Percentiles rank a stretch among this genome's conserved stretches.
phyloP scores from a whole-genome alignment of 176 grass and related monocot genomes.

The Oryza officinalis region DNA sequence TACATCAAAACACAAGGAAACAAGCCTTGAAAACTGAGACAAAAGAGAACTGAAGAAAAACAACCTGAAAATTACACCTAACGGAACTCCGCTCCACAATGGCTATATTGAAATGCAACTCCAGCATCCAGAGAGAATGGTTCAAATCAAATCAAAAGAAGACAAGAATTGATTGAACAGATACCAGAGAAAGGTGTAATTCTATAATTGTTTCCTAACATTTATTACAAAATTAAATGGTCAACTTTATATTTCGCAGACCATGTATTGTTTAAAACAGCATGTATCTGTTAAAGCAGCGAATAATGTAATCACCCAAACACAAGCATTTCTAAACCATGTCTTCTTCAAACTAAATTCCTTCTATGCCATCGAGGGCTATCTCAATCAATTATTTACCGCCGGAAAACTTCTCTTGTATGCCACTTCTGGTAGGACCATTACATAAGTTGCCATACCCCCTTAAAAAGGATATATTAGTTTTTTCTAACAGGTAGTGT shows the following conservation, averaged over 20 bases:
- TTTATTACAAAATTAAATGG: not conserved
- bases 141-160: not conserved
- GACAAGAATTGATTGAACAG: not conserved
- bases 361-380: not conserved
- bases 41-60: not conserved
- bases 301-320: not conserved
- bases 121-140: not conserved
- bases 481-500: too few species aligned
- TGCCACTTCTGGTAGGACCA: too few species aligned
- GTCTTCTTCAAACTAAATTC: conserved; percentile 2
- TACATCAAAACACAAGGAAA: not conserved
- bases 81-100: not conserved
- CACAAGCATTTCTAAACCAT: not conserved
- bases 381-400: not conserved
- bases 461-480: too few species aligned
- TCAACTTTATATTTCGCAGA: not conserved
- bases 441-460: too few species aligned
- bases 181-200: not conserved
- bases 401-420: not conserved
- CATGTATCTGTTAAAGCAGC: not conserved
- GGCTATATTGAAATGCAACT: conserved; percentile 4
- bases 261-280: not conserved
- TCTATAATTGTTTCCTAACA: not conserved
- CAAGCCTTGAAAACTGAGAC: not conserved
- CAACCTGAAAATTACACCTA: not conserved